A percentile compares a stretch with the other conserved stretches of the same genome.
Evolutionary conservation across 352 stramenopile genomes (phyloP).

Genomic region (Globisporangium polare): DNA sequence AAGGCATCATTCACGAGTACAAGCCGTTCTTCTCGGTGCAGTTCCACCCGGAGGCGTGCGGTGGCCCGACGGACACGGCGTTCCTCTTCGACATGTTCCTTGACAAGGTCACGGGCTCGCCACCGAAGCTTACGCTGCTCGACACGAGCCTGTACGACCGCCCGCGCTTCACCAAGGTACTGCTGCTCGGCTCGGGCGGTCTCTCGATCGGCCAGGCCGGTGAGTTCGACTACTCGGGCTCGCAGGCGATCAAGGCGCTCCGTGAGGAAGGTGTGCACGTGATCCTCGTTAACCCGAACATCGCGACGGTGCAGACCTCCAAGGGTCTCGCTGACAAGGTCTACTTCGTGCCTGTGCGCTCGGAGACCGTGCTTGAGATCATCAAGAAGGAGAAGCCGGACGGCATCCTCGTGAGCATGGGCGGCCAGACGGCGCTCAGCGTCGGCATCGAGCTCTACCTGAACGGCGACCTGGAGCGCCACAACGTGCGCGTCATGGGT

Average conservation of each 20-base stretch:
- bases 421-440: conserved; percentile 94
- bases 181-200: conserved; percentile 96
- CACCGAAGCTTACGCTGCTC: conserved; percentile 77
- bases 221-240: conserved; percentile 99
- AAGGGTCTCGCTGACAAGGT: conserved; percentile 93
- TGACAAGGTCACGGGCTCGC: conserved; percentile 71
- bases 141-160: conserved; percentile 74
- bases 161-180: conserved; percentile 91
- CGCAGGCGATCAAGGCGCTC: conserved; percentile 97
- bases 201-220: conserved; percentile 98
- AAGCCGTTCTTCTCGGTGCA: conserved; percentile 99
- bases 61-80: conserved; percentile 94
- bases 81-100: conserved; percentile 99
- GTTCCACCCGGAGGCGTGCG: conserved; percentile 97
- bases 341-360: conserved; percentile 97
- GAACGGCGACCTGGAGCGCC: conserved; percentile 88
- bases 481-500: conserved; percentile 85
- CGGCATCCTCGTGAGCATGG: conserved; percentile 94
- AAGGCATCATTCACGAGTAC: conserved; percentile 97
- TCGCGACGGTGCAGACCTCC: conserved; percentile 99
- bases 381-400: conserved; percentile 78
- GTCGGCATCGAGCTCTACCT: conserved; percentile 96
- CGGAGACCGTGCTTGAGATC: conserved; percentile 85
- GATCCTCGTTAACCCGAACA: conserved; percentile 99
- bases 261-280: conserved; percentile 98